These are phyloP conservation scores for Ampelomyces quisqualis DNA, from an alignment of 2,329 filamentous ascomycete species.

Conservation along the genomic window DNA sequence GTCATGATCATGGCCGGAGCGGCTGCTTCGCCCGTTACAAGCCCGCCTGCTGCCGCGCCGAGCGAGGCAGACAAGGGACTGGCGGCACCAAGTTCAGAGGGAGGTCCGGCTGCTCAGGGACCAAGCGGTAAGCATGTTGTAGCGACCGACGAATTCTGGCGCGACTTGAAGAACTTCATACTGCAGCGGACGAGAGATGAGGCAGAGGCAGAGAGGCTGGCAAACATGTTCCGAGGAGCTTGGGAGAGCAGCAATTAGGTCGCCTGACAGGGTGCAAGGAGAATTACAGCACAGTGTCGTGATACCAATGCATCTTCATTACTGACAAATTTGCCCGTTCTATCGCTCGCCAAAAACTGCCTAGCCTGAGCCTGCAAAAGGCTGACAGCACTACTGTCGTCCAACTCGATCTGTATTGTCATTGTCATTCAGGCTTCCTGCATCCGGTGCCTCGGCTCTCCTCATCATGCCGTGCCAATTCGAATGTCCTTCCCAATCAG, in stretches of 20 bases:
- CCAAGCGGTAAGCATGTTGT: conserved; percentile 63
- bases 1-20: conserved; percentile 80
- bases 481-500: conserved; percentile 17
- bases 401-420: not conserved
- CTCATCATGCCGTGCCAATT: conserved; percentile 21
- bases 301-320: conserved; percentile 20
- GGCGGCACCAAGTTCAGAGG: conserved; percentile 11
- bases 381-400: conserved; percentile 9
- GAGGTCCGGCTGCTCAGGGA: conserved; percentile 51
- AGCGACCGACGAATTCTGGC: conserved; percentile 77
- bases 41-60: conserved; percentile 52
- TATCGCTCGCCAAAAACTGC: conserved; percentile 17
- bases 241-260: conserved; percentile 57
- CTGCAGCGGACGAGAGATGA: conserved; percentile 75
- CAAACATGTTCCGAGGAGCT: conserved; percentile 66
- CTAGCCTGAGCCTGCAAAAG: conserved; percentile 17
- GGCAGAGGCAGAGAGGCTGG: conserved; percentile 63
- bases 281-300: conserved; percentile 8
- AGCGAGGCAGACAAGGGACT: conserved; percentile 54
- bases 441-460: conserved; percentile 4
- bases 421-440: not conserved
- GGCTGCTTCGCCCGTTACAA: conserved; percentile 48
- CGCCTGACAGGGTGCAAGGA: not conserved
- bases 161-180: conserved; percentile 78
- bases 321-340: conserved; percentile 27